These are phyloP conservation scores for Anacardium occidentale DNA, from an alignment of 345 rosid genomes.

Conservation along the genomic window DNA sequence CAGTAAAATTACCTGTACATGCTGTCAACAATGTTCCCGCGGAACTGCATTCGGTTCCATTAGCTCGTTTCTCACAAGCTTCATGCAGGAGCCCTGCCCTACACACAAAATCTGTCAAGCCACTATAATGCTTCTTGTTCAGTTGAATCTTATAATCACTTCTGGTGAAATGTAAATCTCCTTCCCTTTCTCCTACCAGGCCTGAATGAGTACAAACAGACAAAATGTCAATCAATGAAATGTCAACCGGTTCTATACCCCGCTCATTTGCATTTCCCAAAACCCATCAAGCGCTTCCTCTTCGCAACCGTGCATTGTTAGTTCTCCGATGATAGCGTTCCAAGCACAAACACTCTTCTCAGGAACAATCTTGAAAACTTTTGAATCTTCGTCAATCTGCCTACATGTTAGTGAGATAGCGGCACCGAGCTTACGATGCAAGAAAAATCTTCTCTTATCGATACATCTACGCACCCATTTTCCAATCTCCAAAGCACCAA, in stretches of 20 bases:
- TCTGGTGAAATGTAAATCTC: slow-evolving; percentile 20
- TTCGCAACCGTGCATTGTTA: slow-evolving; percentile 29
- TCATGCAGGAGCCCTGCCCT: slow-evolving; percentile 38
- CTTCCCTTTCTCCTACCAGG: slow-evolving; percentile 28
- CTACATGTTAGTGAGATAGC: slow-evolving; percentile 29
- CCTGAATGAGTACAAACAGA: slow-evolving; percentile 29
- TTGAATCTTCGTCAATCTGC: slow-evolving; percentile 23
- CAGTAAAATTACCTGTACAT: slow-evolving; percentile 22
- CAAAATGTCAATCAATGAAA: slow-evolving; percentile 26
- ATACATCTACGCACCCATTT: slow-evolving; percentile 21
- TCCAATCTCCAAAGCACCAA: slow-evolving; percentile 25
- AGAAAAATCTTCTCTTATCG: slow-evolving; percentile 7
- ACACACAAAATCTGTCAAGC: slow-evolving; percentile 48
- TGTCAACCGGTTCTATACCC: slow-evolving; percentile 23
- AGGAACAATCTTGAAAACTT: slow-evolving; percentile 18
- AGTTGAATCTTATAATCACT: slow-evolving; percentile 26
- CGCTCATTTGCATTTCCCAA: slow-evolving; percentile 20
- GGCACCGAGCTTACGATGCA: slow-evolving; percentile 26
- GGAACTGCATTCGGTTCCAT: slow-evolving; percentile 37
- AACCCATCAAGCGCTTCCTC: slow-evolving; percentile 24
- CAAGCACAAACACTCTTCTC: slow-evolving; percentile 21
- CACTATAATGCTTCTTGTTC: slow-evolving; percentile 43
- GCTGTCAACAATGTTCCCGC: slow-evolving; percentile 53
- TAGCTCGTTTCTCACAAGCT: slow-evolving; percentile 42
- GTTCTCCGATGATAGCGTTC: slow-evolving; percentile 30